These are phyloP conservation scores for Schrenkiella parvula DNA, from an alignment of 345 rosid genomes.

Conservation along the genomic window DNA sequence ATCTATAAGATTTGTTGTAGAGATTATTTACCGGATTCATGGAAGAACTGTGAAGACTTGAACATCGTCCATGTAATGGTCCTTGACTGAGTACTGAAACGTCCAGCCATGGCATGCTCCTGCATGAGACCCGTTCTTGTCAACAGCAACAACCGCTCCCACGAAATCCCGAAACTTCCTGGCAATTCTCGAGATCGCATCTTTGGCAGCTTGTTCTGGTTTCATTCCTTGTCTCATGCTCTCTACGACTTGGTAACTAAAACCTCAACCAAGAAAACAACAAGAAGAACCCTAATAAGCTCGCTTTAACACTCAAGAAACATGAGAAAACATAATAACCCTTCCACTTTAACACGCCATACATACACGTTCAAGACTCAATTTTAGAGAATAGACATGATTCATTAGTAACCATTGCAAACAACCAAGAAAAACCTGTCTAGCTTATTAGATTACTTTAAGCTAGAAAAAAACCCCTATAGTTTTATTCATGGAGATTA, in stretches of 20 bases:
- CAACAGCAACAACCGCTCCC: slow-evolving; percentile 86
- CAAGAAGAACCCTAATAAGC: not conserved
- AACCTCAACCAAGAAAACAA: slow-evolving; percentile 7
- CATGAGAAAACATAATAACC: not conserved
- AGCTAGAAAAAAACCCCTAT: not conserved
- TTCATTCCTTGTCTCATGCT: slow-evolving; percentile 91
- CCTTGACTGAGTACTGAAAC: slow-evolving; percentile 76
- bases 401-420: not conserved
- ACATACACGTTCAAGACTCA: not conserved
- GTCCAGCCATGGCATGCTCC: slow-evolving; percentile 97
- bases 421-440: not conserved
- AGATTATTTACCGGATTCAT: slow-evolving; percentile 1
- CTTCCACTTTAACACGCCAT: not conserved
- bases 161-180: slow-evolving; percentile 70
- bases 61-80: slow-evolving; percentile 58
- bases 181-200: slow-evolving; percentile 72
- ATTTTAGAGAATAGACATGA: not conserved
- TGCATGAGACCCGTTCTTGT: slow-evolving; percentile 66
- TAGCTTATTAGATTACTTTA: not conserved
- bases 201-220: slow-evolving; percentile 72
- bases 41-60: slow-evolving; percentile 64
- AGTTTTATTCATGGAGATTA: not conserved
- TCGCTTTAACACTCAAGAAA: not conserved
- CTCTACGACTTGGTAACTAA: slow-evolving; percentile 92
- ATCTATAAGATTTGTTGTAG: not conserved